A percentile compares a stretch with the other conserved stretches of the same genome.
Evolutionary conservation across 1,139 yeast species (phyloP).

Genomic region (Sugiyamaella paludigena): DNA sequence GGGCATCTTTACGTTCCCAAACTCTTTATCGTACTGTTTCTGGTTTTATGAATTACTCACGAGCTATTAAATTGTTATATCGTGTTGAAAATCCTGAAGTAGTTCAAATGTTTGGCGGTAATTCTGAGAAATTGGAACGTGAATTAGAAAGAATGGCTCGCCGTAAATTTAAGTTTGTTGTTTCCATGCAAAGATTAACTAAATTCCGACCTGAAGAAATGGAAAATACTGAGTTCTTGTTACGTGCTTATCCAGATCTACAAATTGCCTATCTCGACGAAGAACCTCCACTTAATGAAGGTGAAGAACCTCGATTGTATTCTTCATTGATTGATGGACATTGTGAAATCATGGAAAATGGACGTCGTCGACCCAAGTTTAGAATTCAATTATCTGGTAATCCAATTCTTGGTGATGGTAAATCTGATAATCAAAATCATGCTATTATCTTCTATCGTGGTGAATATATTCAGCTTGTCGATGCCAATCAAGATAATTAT

Average conservation of each 20-base stretch:
- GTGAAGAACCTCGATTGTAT: constrained; percentile 96
- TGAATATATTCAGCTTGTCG: constrained; percentile 95
- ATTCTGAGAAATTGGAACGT: constrained; percentile 90
- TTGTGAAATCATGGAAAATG: constrained; percentile 95
- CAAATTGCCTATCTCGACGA: constrained; percentile 98
- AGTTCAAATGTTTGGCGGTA: constrained; percentile 97
- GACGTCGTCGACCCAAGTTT: constrained; percentile 97
- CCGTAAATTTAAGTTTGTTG: constrained; percentile 95
- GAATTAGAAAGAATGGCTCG: constrained; percentile 99
- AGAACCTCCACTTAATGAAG: constrained; percentile 82
- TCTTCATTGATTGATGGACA: constrained; percentile 98
- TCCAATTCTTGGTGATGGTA: constrained; percentile 99
- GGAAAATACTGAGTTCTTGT: constrained; percentile 96
- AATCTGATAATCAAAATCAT: constrained; percentile 98
- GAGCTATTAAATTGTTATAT: constrained; percentile 94
- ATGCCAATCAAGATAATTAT: constrained; percentile 98
- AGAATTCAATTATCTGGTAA: constrained; percentile 98
- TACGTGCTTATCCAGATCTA: constrained; percentile 97
- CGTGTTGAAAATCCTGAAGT: constrained; percentile 99
- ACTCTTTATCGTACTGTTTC: constrained; percentile 97
- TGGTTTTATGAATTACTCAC: constrained; percentile 98
- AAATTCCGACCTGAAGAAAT: constrained; percentile 96
- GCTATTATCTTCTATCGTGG: constrained; percentile 97
- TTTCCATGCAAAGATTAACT: constrained; percentile 97
- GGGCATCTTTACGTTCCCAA: constrained; percentile 99